phyloP scores from a whole-genome alignment of 1,284 basidiomycete species.

The Butyriboletus appendiculatus region DNA sequence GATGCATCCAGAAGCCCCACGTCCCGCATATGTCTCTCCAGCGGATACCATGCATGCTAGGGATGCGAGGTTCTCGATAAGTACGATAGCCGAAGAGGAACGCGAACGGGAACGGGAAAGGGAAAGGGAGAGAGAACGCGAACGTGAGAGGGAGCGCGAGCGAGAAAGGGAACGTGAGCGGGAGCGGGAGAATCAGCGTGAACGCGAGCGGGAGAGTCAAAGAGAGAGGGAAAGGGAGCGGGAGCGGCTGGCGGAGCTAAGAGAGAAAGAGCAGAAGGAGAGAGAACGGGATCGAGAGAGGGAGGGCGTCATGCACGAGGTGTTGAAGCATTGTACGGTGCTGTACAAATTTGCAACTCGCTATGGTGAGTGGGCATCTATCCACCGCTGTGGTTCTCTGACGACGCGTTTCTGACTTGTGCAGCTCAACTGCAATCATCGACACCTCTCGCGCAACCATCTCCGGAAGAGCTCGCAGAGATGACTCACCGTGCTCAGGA shows the following conservation, averaged over 20 bases:
- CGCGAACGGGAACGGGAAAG: slow-evolving; percentile 23
- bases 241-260: slow-evolving; percentile 22
- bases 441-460: slow-evolving; percentile 50
- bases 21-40: slow-evolving; percentile 32
- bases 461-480: slow-evolving; percentile 56
- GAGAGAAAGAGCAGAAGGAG: slow-evolving; percentile 27
- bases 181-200: slow-evolving; percentile 35
- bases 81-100: slow-evolving; percentile 15
- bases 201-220: slow-evolving; percentile 28
- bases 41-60: slow-evolving; percentile 30
- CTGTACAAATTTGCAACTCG: slow-evolving; percentile 64
- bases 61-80: slow-evolving; percentile 22
- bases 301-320: slow-evolving; percentile 41
- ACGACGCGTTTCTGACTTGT: neutral
- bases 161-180: slow-evolving; percentile 27
- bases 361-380: slow-evolving; percentile 49
- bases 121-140: slow-evolving; percentile 23
- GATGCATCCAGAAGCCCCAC: slow-evolving; percentile 26
- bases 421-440: slow-evolving; percentile 49
- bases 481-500: slow-evolving; percentile 64
- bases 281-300: slow-evolving; percentile 32
- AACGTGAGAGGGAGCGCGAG: slow-evolving; percentile 26
- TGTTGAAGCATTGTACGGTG: slow-evolving; percentile 58
- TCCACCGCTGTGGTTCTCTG: neutral
- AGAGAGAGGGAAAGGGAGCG: slow-evolving; percentile 28